phyloP scores from a whole-genome alignment of 495 filamentous ascomycete genomes.

The Bombardia bombarda region DNA sequence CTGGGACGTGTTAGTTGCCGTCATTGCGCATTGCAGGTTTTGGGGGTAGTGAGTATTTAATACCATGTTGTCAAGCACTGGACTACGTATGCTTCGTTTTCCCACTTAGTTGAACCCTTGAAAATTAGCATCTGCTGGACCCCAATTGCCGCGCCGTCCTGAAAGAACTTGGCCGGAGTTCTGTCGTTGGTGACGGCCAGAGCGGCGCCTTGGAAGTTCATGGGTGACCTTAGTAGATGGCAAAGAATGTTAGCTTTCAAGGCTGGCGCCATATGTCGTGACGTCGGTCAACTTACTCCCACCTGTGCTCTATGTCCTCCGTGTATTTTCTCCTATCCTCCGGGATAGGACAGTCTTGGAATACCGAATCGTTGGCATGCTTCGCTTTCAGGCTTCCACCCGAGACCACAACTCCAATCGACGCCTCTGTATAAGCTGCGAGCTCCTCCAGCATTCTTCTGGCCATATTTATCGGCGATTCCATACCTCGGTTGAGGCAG shows the following conservation, averaged over 20 bases:
- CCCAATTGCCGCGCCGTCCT: constrained; percentile 3
- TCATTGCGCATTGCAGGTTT: no score
- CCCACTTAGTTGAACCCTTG: no score
- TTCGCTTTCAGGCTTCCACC: constrained; percentile 1
- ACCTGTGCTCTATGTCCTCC: background rate
- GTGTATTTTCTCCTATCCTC: background rate
- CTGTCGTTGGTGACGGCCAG: constrained; percentile 1
- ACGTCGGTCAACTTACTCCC: background rate
- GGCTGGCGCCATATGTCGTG: no score
- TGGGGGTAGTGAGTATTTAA: background rate
- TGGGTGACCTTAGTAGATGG: background rate
- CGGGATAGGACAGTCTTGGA: background rate
- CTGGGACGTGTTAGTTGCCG: no score
- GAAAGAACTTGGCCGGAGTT: constrained; percentile 2
- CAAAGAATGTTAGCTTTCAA: no score
- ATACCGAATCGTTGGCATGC: background rate
- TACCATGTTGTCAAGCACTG: background rate
- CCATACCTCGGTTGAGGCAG: constrained; percentile 1
- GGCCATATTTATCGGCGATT: background rate
- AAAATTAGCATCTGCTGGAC: background rate
- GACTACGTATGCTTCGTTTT: background rate
- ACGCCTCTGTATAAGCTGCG: background rate
- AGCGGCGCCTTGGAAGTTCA: constrained; percentile 3
- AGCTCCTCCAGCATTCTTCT: background rate
- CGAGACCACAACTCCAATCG: constrained; percentile 6